phyloP scores from a whole-genome alignment of 2,329 filamentous ascomycete genomes.

The Epichloe glyceriae region DNA sequence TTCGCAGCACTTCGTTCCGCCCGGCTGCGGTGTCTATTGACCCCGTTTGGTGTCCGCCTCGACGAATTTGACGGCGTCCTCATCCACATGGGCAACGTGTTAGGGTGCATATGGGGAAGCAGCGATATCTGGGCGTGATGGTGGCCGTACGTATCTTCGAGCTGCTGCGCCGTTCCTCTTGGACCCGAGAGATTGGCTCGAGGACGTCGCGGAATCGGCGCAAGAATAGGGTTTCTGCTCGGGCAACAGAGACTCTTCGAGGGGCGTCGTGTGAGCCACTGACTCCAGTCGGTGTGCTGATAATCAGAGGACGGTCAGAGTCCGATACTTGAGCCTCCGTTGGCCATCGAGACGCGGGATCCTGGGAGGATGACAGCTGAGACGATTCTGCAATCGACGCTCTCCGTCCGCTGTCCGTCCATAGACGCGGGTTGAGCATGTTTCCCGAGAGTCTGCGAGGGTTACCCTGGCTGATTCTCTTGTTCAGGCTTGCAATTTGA shows the following conservation, averaged over 20 bases:
- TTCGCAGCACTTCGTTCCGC: constrained; percentile 48
- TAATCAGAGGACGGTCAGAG: constrained; percentile 43
- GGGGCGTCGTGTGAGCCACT: constrained; percentile 37
- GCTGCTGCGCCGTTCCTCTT: constrained; percentile 36
- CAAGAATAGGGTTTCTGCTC: constrained; percentile 33
- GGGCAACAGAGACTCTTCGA: constrained; percentile 19
- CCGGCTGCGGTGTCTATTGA: constrained; percentile 38
- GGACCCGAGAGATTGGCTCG: constrained; percentile 20
- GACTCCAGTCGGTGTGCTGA: constrained; percentile 45
- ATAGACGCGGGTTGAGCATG: constrained; percentile 16
- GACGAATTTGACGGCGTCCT: constrained; percentile 21
- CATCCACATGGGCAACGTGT: constrained; percentile 20
- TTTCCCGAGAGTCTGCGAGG: constrained; percentile 31
- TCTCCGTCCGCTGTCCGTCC: neutral
- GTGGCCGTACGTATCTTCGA: constrained; percentile 42
- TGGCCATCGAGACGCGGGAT: neutral
- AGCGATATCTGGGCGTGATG: constrained; percentile 10
- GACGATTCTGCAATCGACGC: neutral
- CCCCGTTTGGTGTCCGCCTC: constrained; percentile 26
- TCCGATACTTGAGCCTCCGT: constrained; percentile 10
- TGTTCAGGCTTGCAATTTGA: constrained; percentile 26
- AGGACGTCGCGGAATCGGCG: constrained; percentile 40
- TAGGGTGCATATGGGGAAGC: constrained; percentile 5
- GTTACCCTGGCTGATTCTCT: constrained; percentile 23
- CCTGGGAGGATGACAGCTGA: neutral